Conservation (phyloP, 805 yeast species). For the Priceomyces medius region DNA sequence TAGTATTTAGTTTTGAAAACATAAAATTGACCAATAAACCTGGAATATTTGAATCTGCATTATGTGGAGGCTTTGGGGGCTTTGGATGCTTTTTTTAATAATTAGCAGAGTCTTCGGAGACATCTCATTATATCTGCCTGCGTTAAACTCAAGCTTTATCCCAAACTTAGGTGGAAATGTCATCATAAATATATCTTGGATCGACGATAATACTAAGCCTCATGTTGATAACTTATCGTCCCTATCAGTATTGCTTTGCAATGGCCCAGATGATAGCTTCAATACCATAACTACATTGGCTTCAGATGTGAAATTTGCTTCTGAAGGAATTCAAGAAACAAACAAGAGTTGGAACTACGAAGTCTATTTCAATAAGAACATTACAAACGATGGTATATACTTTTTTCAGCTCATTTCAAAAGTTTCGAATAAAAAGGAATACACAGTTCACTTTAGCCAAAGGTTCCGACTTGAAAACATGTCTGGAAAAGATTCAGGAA, state of each 20-base stretch:
- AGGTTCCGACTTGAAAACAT: conserved; percentile 8
- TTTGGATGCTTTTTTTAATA: background rate
- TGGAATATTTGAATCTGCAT: too few relatives aligned
- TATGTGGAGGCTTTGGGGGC: too few relatives aligned
- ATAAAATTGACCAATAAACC: too few relatives aligned
- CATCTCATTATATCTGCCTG: conserved; percentile 9
- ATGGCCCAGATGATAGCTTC: conserved; percentile 12
- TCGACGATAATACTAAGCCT: conserved; percentile 10
- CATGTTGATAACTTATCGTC: conserved; percentile 4
- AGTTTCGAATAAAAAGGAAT: background rate
- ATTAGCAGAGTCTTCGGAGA: conserved; percentile 1
- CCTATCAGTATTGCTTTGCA: conserved; percentile 8
- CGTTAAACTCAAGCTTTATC: background rate
- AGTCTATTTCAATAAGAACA: background rate
- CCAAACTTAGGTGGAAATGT: conserved; percentile 2
- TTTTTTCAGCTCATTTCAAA: conserved; percentile 11
- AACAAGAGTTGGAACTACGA: conserved; percentile 6
- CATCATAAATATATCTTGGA: conserved; percentile 5
- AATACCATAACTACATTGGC: conserved; percentile 5
- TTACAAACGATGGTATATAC: conserved; percentile 11
- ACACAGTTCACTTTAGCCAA: conserved; percentile 12
- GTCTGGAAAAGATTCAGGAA: conserved; percentile 2
- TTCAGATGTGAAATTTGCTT: background rate
- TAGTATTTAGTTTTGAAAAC: too few relatives aligned
- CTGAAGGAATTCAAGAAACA: background rate